A percentile compares a stretch with the other conserved stretches of the same genome.
phyloP scores from a whole-genome alignment of 1,284 basidiomycete genomes.

The Cystobasidium sp. region DNA sequence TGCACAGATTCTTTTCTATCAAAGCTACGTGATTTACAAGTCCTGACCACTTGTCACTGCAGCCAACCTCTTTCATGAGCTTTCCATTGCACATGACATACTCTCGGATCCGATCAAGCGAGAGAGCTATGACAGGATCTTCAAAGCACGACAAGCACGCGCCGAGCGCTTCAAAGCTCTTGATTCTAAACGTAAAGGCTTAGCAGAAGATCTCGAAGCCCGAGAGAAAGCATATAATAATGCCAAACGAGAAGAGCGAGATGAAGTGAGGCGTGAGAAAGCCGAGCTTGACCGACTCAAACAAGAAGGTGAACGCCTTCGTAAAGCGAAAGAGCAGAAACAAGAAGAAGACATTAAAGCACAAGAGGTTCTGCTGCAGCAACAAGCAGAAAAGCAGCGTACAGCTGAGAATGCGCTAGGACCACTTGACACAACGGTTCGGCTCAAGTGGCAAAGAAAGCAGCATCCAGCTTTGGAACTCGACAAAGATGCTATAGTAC shows the following conservation, averaged over 20 bases:
- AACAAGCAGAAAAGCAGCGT: neutral
- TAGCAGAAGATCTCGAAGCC: constrained; percentile 49
- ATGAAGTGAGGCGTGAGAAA: constrained; percentile 27
- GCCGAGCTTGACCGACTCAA: constrained; percentile 49
- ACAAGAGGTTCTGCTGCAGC: neutral
- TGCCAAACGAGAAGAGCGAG: constrained; percentile 42
- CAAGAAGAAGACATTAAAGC: constrained; percentile 11
- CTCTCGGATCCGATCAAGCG: constrained; percentile 49
- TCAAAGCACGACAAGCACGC: constrained; percentile 45
- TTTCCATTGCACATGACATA: constrained; percentile 49
- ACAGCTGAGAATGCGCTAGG: constrained; percentile 33
- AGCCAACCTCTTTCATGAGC: constrained; percentile 51
- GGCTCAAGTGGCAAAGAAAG: constrained; percentile 49
- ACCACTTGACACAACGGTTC: constrained; percentile 52
- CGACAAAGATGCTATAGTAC: constrained; percentile 11
- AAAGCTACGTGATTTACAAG: neutral
- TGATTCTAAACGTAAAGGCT: constrained; percentile 50
- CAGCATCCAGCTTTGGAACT: constrained; percentile 37
- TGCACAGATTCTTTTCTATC: neutral
- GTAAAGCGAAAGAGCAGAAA: constrained; percentile 32
- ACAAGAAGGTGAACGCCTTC: constrained; percentile 48
- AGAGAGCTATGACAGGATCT: constrained; percentile 48
- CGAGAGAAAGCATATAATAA: constrained; percentile 50
- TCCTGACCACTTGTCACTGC: constrained; percentile 19
- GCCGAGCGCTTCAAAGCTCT: constrained; percentile 50